Evolutionary conservation across 306 rosid genomes (phyloP), one percentile per base, ranked within the genome.

Genomic region (Rubus idaeus): DNA sequence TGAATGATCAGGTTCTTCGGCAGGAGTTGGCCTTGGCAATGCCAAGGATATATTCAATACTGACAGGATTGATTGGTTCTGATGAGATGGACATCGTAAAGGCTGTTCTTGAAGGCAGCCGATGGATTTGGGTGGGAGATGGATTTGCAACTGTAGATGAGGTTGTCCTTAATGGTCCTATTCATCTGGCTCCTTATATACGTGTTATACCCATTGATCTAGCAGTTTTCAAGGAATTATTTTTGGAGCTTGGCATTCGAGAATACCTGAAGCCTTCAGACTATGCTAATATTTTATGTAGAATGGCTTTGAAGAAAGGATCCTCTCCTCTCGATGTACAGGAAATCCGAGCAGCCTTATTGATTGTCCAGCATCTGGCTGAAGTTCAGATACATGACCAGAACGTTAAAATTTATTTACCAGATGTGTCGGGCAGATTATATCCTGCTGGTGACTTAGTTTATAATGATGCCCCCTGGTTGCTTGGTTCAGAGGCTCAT

Each of bases 41-140:
- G 95, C 98, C 98, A 2, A 94, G 94, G 82, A 92, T 94, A 81
- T 94, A 94, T 83, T 88, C 95, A 30, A 89, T 92, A 73, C 81
- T 94, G 81, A 79, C 88, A 60, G 78, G 90, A 78, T 88, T 94
- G 96, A 80, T 88, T 68, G 88, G 87, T 68, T 86, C 93, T 41
- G 98, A 94, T 84, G 98, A 92, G 92, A 92, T 94, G 91, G 97
- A 94, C 77, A 89, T 94, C 78, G 97, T 94, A 55, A 94, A 94
- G 87, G 96, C 95, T 83, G 91, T 94, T 83, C 98, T 94, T 85
- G 97, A 94, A 89, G 96, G 95, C 53, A 89, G 91, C 75, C 85
- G 96, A 49, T 94, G 97, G 98, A 89, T 94, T 77, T 94, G 98
- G 98, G 98, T 94, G 79, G 98, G 98, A 69, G 98, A 94, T 83